Evolutionary conservation across 129 eudicot genomes (phyloP), one percentile per base, ranked within the genome.

Genomic region (Flaveria sonorensis): DNA sequence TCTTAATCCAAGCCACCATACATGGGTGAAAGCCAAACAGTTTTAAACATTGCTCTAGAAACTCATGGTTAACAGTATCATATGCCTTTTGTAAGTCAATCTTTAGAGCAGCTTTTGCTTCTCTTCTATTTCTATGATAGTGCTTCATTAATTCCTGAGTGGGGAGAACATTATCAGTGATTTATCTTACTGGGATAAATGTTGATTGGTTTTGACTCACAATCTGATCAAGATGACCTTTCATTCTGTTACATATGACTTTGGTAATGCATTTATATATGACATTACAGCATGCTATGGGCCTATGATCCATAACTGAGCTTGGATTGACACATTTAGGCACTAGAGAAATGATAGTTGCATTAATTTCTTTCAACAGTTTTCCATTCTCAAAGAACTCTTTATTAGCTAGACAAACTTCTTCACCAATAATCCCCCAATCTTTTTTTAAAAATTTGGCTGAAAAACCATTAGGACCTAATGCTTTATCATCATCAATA

Each of bases 191-290:
- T 10, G 47, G 47, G 2, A 43, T 43, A 8, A 43, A 43, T 0
- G 47, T 13, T 0, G 47, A 43, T 1, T 43, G 47, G 2, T 7
- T 10, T 10, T 8, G 12, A 2, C 12, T 43, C 1, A 43, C 47
- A 43, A 43, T 43, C 0, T 1, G 0, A 1, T 43, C 47, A 0
- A 43, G 0, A 1, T 8, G 12, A 0, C 2, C 2, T 0, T 43
- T 43, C 10, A 43, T 43, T 10, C 47, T 43, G 13, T 43, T 43
- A 2, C 13, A 43, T 0, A 43, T 43, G 12, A 43, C 0, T 43
- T 43, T 43, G 10, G 47, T 43, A 43, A 43, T 43, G 12, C 10
- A 43, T 9, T 43, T 43, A 43, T 43, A 43, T 0, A 43, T 8
- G 0, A 43, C 47, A 9, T 43, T 43, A 2, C 7, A 43, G 2